Percentiles rank a stretch among this genome's conserved stretches.
Evolutionary conservation across 2,329 filamentous ascomycete genomes (phyloP).

Genomic region (Juglanconis sp.): DNA sequence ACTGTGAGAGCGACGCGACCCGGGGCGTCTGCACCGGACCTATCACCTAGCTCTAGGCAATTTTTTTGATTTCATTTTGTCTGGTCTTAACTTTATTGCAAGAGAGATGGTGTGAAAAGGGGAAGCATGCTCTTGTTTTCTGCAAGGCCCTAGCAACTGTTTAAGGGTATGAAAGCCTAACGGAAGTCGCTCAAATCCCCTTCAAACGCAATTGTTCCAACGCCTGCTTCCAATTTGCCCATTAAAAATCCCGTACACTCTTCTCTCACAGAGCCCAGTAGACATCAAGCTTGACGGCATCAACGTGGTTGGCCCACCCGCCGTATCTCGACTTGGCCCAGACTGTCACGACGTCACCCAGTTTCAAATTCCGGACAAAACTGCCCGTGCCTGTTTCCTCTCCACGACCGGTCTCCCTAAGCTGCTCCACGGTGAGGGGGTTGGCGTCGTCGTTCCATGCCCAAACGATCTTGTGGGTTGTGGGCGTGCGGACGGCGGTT

Average conservation of each 20-base stretch:
- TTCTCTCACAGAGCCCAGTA: slow-evolving; percentile 51
- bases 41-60: too few relatives aligned
- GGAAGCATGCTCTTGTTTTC: too few relatives aligned
- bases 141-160: too few relatives aligned
- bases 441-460: slow-evolving; percentile 45
- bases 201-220: too few relatives aligned
- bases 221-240: too few relatives aligned
- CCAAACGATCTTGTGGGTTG: slow-evolving; percentile 52
- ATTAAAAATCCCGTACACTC: neutral
- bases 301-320: slow-evolving; percentile 51
- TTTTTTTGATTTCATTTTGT: too few relatives aligned
- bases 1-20: too few relatives aligned
- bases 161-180: too few relatives aligned
- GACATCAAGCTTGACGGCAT: slow-evolving; percentile 50
- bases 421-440: slow-evolving; percentile 36
- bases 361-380: slow-evolving; percentile 52
- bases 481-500: slow-evolving; percentile 30
- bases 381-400: slow-evolving; percentile 47
- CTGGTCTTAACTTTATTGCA: too few relatives aligned
- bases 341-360: slow-evolving; percentile 60
- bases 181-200: too few relatives aligned
- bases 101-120: too few relatives aligned
- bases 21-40: too few relatives aligned
- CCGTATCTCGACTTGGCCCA: slow-evolving; percentile 58
- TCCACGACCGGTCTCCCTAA: slow-evolving; percentile 47